phyloP scores from a whole-genome alignment of 345 rosid genomes.

The Euphorbia tirucalli region DNA sequence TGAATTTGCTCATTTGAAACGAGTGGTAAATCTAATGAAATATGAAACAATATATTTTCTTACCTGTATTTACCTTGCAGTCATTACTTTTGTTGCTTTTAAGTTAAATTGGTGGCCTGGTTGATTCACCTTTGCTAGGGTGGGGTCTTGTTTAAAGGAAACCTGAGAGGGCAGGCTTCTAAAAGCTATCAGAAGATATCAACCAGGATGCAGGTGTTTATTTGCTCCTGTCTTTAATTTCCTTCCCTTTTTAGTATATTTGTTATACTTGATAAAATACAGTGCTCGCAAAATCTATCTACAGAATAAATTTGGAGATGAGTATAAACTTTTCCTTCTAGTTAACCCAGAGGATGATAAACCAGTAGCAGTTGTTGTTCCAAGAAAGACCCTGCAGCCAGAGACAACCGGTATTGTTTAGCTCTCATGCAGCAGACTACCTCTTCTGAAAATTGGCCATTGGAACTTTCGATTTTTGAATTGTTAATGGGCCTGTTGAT shows the following conservation, averaged over 20 bases:
- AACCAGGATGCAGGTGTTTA: conserved; percentile 63
- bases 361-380: conserved; percentile 95
- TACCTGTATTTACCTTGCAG: neutral
- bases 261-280: conserved; percentile 9
- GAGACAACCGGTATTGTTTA: conserved; percentile 61
- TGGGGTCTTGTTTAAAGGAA: conserved; percentile 91
- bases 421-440: neutral
- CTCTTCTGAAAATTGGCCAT: neutral
- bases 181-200: conserved; percentile 78
- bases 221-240: conserved; percentile 5
- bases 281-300: conserved; percentile 17
- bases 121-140: conserved; percentile 46
- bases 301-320: conserved; percentile 80
- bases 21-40: conserved; percentile 5
- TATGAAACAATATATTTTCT: neutral
- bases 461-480: conserved; percentile 6
- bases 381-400: conserved; percentile 70
- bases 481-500: conserved; percentile 1
- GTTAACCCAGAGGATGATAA: conserved; percentile 91
- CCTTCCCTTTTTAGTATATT: neutral
- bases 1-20: too few species aligned
- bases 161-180: conserved; percentile 79
- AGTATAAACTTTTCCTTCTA: conserved; percentile 82
- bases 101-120: neutral
- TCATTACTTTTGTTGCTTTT: neutral